phyloP scores from a whole-genome alignment of 345 rosid species.

The Moricandia arvensis region DNA sequence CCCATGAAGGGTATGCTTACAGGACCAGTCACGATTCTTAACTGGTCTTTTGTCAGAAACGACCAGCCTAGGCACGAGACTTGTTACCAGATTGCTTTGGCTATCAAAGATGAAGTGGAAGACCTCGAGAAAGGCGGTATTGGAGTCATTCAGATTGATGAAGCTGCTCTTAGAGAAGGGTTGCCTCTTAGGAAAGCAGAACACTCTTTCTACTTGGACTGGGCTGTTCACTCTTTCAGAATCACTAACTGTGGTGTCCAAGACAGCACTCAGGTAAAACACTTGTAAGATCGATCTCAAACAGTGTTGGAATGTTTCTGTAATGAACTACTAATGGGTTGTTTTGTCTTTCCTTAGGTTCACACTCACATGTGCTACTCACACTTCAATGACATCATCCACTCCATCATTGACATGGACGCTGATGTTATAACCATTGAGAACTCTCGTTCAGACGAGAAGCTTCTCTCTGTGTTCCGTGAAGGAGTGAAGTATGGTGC shows the following conservation, averaged over 20 bases:
- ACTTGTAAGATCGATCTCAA: neutral
- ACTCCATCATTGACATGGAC: slow-evolving; percentile 95
- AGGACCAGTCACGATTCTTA: slow-evolving; percentile 97
- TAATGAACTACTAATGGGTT: neutral
- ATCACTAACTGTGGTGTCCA: slow-evolving; percentile 86
- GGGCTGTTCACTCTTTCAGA: slow-evolving; percentile 99
- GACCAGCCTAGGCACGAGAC: slow-evolving; percentile 97
- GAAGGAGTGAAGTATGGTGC: slow-evolving; percentile 98
- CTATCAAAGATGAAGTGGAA: slow-evolving; percentile 96
- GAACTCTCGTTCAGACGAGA: slow-evolving; percentile 98
- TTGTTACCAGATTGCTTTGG: slow-evolving; percentile 96
- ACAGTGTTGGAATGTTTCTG: neutral
- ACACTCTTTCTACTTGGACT: slow-evolving; percentile 93
- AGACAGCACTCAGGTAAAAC: slow-evolving; percentile 84
- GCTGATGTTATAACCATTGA: slow-evolving; percentile 97
- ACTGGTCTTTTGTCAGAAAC: slow-evolving; percentile 98
- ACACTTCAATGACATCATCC: slow-evolving; percentile 95
- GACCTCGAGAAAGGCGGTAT: slow-evolving; percentile 91
- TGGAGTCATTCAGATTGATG: slow-evolving; percentile 94
- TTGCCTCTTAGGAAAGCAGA: slow-evolving; percentile 96
- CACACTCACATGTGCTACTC: slow-evolving; percentile 99
- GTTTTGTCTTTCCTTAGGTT: slow-evolving; percentile 43
- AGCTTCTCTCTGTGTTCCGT: slow-evolving; percentile 93
- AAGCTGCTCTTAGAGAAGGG: slow-evolving; percentile 98
- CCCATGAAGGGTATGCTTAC: slow-evolving; percentile 99